A percentile compares a stretch with the other conserved stretches of the same genome.
These are phyloP conservation scores for Chlorociboria aeruginascens DNA, from an alignment of 495 filamentous ascomycete genomes.

Conservation along the genomic window DNA sequence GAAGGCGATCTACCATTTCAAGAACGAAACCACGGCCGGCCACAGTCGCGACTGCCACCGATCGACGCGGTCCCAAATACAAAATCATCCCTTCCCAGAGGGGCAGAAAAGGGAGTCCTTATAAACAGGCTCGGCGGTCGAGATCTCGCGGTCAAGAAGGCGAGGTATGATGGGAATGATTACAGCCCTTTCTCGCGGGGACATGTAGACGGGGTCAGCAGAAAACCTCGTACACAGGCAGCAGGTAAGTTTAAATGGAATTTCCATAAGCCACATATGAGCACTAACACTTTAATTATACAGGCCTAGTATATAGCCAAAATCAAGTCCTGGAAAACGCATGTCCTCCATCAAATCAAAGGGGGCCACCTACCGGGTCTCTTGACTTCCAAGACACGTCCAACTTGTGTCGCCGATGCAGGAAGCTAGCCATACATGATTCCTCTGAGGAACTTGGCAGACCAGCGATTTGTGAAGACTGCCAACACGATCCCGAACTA, in stretches of 20 bases:
- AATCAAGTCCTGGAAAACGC: not conserved
- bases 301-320: not conserved
- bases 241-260: conserved; percentile 6
- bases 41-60: conserved; percentile 9
- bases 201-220: conserved; percentile 5
- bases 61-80: conserved; percentile 8
- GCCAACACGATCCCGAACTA: conserved; percentile 10
- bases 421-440: conserved; percentile 6
- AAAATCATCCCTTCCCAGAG: not conserved
- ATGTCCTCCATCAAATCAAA: not conserved
- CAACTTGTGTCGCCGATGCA: conserved; percentile 14
- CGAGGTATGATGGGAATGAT: conserved; percentile 12
- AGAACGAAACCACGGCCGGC: not conserved
- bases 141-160: conserved; percentile 6
- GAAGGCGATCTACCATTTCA: conserved; percentile 7
- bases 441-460: not conserved
- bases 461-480: conserved; percentile 4
- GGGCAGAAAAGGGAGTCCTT: not conserved
- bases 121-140: not conserved
- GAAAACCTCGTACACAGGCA: not conserved
- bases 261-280: not conserved
- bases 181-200: conserved; percentile 6
- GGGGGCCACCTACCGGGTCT: not conserved
- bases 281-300: conserved; percentile 3
- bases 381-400: conserved; percentile 3